Evolutionary conservation across 495 filamentous ascomycete species (phyloP), one percentile per base, ranked within the genome.

Genomic region (Annulohypoxylon moriforme): DNA sequence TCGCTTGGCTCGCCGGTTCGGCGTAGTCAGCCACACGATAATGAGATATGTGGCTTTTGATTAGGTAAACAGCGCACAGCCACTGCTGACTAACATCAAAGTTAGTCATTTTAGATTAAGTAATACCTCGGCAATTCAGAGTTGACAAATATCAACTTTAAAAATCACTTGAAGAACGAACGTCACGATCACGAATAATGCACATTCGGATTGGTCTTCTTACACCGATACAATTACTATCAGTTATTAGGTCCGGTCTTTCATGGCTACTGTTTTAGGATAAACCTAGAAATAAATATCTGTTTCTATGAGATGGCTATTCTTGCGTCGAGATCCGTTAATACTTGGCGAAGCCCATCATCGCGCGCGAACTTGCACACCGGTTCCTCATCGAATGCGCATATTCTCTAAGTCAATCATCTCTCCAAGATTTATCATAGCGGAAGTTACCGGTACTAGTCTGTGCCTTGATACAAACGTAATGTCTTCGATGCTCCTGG

Each of bases 1-100:
- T 20, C 16, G n/a, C 16, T 56, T 70, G 47, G 68, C 68, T 33
- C 7, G 31, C 53, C 31, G 20, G 34, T 65, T 60, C 34, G 46
- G 64, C 36, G 8, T 40, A n/a, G 11, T 25, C 5, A 40, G 55
- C 34, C 33, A 34, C 31, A 34, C 31, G 46, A 49, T 47, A 22
- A 47, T 29, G 33, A 9, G 24, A 16, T 40, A 13, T 16, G 62
- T 56, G 62, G 52, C 52, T 56, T 52, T 42, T 4, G 3, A 9
- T 18, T 40, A 5, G 25, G 14, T 13, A 0, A 20, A 27, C 10
- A 13, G 2, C 0, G 34, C 55, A 68, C 47, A 25, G 47, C 65
- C 57, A 46, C 33, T 27, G 11, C 36, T 22, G 25, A 16, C 29
- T 36, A 52, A 49, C n/a, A 20, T 44, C 40, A 20, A 44, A n/a